Evolutionary conservation across 1,284 basidiomycete species (phyloP), one percentile per base, ranked within the genome.

Genomic region (Earliella scabrosa): DNA sequence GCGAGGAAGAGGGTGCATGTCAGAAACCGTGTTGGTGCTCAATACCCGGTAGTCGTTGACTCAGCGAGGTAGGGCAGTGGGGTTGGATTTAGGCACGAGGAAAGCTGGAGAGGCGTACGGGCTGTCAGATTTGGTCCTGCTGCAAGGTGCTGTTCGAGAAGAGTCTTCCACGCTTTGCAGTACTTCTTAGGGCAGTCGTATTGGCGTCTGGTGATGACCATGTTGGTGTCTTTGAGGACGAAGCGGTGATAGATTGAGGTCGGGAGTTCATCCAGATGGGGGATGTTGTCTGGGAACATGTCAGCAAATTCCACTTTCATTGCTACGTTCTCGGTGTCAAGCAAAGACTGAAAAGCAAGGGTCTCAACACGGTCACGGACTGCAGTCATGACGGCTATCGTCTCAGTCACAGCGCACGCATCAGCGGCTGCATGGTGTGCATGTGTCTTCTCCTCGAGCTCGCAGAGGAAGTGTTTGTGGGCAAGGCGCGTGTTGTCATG

Each of bases 11-110:
- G 76, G 75, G 32, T 68, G 68, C 3, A 63, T 61, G 45, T 78
- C 73, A 0, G 63, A 66, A 0, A 76, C 53, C 0, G 74, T 78
- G 56, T 75, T 75, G 0, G 38, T 50, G 56, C 80, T 80, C 0
- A 77, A 43, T 6, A 63, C n/a, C 0, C 72, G 62, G 50, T 73
- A 78, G 50, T 79, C 73, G 39, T 73, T 75, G 0, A 78, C 77
- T 77, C 75, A 77, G 0, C 72, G 63, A 0, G 76, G 75, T 0
- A 71, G 38, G 0, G 57, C 74, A 1, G 56, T 63, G 0, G 67
- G 69, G 50, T 78, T 75, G 0, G 68, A 35, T 51, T 80, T 80
- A 0, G 75, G 74, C 2, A 76, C 67, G 6, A 77, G 52, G 56
- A 78, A 77, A 0, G 73, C 66, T 0, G 75, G 75, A 0, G 73